Percentiles rank a stretch among this genome's conserved stretches.
Conservation (phyloP, 768 basidiomycete species). For the Nidularia pulvinata region DNA sequence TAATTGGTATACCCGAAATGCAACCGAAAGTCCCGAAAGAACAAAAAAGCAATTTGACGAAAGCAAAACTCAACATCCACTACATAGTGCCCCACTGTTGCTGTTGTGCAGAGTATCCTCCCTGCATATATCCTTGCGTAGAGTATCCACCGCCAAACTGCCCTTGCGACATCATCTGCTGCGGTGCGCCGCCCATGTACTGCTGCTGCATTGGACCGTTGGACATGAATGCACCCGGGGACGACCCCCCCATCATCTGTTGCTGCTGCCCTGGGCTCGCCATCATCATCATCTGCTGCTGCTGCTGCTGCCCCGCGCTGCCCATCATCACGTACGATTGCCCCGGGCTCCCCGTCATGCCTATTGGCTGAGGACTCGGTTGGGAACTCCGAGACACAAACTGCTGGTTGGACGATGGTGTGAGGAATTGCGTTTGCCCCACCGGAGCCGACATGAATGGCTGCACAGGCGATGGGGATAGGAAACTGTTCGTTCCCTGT, state of each 20-base stretch:
- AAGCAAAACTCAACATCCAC: too few species aligned
- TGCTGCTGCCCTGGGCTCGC: constrained; percentile 9
- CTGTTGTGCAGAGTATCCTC: not conserved
- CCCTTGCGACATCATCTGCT: constrained; percentile 1
- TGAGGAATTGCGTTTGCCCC: constrained; percentile 23
- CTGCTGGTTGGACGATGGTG: constrained; percentile 30
- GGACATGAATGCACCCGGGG: not conserved
- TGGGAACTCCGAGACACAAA: constrained; percentile 34
- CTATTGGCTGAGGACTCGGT: constrained; percentile 12
- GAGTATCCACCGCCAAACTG: not conserved
- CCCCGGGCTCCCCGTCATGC: constrained; percentile 19
- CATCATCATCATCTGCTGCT: constrained; percentile 17
- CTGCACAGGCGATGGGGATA: constrained; percentile 22
- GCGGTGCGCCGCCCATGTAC: not conserved
- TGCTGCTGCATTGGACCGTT: not conserved
- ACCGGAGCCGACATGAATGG: constrained; percentile 22
- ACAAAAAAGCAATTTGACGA: too few species aligned
- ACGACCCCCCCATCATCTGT: constrained; percentile 8
- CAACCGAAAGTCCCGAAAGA: too few species aligned
- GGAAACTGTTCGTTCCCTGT: constrained; percentile 8
- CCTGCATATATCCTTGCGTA: not conserved
- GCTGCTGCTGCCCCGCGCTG: constrained; percentile 25
- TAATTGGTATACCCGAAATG: too few species aligned
- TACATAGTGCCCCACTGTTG: constrained; percentile 3
- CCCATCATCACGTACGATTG: constrained; percentile 24